Evolutionary conservation across 2,329 filamentous ascomycete genomes (phyloP).

Genomic region (Fusarium bulbicola): DNA sequence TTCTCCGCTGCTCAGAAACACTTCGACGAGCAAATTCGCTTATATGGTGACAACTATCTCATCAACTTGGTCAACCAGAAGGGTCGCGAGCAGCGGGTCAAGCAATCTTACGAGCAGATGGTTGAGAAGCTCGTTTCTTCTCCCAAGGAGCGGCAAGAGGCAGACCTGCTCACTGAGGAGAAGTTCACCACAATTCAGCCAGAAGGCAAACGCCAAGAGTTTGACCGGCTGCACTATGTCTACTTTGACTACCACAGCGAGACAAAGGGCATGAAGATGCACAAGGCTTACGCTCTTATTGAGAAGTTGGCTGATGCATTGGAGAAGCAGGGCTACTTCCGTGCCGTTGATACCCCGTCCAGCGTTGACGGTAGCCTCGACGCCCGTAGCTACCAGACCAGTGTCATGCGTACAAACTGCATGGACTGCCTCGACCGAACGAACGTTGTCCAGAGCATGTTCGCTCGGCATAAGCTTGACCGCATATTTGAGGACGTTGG

Average conservation of each 20-base stretch:
- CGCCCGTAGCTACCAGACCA: slow-evolving; percentile 81
- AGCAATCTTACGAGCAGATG: slow-evolving; percentile 93
- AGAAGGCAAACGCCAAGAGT: slow-evolving; percentile 65
- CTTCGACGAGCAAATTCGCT: slow-evolving; percentile 89
- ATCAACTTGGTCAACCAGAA: slow-evolving; percentile 98
- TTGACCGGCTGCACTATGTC: slow-evolving; percentile 90
- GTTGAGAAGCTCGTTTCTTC: slow-evolving; percentile 78
- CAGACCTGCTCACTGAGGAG: slow-evolving; percentile 74
- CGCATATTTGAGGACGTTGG: slow-evolving; percentile 89
- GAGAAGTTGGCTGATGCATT: slow-evolving; percentile 83
- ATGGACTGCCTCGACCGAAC: slow-evolving; percentile 99
- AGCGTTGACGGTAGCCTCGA: slow-evolving; percentile 77
- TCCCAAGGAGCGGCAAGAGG: slow-evolving; percentile 71
- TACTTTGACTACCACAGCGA: slow-evolving; percentile 99
- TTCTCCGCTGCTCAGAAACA: slow-evolving; percentile 82
- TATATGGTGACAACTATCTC: slow-evolving; percentile 97
- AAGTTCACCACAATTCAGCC: slow-evolving; percentile 83
- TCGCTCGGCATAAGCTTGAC: slow-evolving; percentile 88
- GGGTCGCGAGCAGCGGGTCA: slow-evolving; percentile 87
- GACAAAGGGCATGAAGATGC: slow-evolving; percentile 94
- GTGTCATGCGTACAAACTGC: slow-evolving; percentile 96
- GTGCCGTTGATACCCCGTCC: slow-evolving; percentile 85
- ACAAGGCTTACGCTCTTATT: slow-evolving; percentile 87
- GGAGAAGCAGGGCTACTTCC: slow-evolving; percentile 87
- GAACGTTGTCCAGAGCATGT: slow-evolving; percentile 97